Evolutionary conservation across 306 rosid species (phyloP), one percentile per base, ranked within the genome.

Genomic region (Alnus glutinosa): DNA sequence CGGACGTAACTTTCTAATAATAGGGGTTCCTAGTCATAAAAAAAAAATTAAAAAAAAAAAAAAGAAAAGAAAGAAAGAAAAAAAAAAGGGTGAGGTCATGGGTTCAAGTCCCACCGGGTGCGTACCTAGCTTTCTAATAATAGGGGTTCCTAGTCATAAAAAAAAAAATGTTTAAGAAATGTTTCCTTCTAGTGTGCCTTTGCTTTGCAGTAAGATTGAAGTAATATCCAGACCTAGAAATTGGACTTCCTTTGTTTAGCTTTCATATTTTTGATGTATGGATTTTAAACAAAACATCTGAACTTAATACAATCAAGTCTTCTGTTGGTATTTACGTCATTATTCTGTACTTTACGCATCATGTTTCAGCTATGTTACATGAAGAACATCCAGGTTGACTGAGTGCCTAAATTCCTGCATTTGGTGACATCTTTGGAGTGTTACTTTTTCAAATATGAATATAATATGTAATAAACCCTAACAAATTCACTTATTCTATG

Each of bases 401-500:
- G 7, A 68, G 14, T 68, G 72, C 72, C 72, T 32, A 34, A 62
- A 62, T 34, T 62, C 44, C 69, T 30, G 42, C 42, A 30, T 58
- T 62, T 62, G 69, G 30, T 9, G 34, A 3, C 51, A 39, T 68
- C 51, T 42, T 68, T 42, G 51, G 72, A 9, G 52, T 23, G 6
- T 39, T 42, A 42, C 9, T 42, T 18, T 68, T 67, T 73, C 78
- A 3, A 55, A 2, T 34, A 47, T 39, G 71, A 70, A 5, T 50
- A 32, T 70, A 67, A 42, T 39, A 74, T 74, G 71, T 79, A 50
- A 51, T 44, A 42, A 72, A 46, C 57, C 12, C 36, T 76, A 32
- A 67, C 82, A 70, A 85, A 81, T 58, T 83, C 66, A 85, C 69
- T 54, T 77, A 58, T 71, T 70, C 48, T 49, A 74, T 78, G 67